Conservation (phyloP, 2,329 filamentous ascomycete species). For the Monilinia fructigena region DNA sequence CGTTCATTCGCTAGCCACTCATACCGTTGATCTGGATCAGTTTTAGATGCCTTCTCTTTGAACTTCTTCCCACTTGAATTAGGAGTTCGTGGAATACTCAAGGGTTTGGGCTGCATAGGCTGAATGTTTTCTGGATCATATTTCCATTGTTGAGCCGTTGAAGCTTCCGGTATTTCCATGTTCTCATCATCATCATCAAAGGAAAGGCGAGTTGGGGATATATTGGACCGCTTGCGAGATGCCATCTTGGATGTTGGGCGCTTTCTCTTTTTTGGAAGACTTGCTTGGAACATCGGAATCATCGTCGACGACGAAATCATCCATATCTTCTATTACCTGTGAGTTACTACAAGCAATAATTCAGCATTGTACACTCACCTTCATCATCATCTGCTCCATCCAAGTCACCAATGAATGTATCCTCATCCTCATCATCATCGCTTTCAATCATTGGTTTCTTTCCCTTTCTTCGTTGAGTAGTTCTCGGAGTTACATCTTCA, state of each 20-base stretch:
- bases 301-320: constrained; percentile 80
- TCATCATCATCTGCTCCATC: constrained; percentile 57
- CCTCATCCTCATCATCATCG: constrained; percentile 62
- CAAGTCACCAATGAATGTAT: constrained; percentile 62
- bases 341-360: neutral
- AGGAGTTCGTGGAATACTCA: constrained; percentile 42
- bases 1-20: constrained; percentile 82
- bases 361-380: constrained; percentile 46
- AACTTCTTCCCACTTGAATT: constrained; percentile 39
- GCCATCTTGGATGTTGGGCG: constrained; percentile 53
- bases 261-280: constrained; percentile 67
- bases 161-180: constrained; percentile 57
- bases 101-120: constrained; percentile 49
- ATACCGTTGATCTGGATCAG: constrained; percentile 83
- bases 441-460: constrained; percentile 63
- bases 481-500: constrained; percentile 59
- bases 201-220: constrained; percentile 50
- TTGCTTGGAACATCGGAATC: constrained; percentile 69
- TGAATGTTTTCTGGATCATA: constrained; percentile 62
- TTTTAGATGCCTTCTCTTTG: constrained; percentile 70
- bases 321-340: constrained; percentile 60
- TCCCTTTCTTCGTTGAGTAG: constrained; percentile 41
- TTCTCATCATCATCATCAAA: constrained; percentile 49
- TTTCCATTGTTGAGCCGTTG: constrained; percentile 81
- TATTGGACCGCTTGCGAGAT: constrained; percentile 62